A percentile compares a stretch with the other conserved stretches of the same genome.
Evolutionary conservation across 768 basidiomycete species (phyloP).

Genomic region (Leccinum uliginosum): DNA sequence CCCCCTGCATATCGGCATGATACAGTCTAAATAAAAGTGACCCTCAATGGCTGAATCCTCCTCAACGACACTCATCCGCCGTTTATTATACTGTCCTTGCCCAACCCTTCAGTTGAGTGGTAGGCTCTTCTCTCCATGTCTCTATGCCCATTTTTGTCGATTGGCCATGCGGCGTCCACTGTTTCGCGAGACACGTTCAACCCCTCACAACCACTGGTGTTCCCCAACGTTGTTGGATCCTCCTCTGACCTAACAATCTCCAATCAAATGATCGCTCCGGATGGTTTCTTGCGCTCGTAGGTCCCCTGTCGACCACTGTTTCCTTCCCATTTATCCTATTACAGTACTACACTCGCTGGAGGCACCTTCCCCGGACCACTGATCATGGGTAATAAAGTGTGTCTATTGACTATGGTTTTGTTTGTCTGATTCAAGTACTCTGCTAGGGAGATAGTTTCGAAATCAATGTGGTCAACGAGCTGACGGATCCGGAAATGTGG

Average conservation of each 20-base stretch:
- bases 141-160: too few species aligned
- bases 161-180: constrained; percentile 33
- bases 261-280: constrained; percentile 41
- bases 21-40: too few species aligned
- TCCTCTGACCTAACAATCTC: constrained; percentile 33
- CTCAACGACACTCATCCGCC: too few species aligned
- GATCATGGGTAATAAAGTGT: constrained; percentile 34
- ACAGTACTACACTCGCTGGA: constrained; percentile 32
- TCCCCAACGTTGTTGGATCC: constrained; percentile 10
- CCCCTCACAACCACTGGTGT: neutral
- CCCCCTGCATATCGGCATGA: too few species aligned
- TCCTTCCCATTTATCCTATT: neutral
- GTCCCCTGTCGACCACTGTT: constrained; percentile 8
- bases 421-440: neutral
- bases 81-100: too few species aligned
- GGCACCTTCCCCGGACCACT: constrained; percentile 45
- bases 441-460: constrained; percentile 36
- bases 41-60: too few species aligned
- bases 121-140: too few species aligned
- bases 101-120: too few species aligned
- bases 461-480: constrained; percentile 43
- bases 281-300: constrained; percentile 45
- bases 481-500: constrained; percentile 46
- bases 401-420: neutral
- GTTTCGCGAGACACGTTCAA: too few species aligned